Evolutionary conservation across 202 grass and related monocot genomes (phyloP).

Genomic region (Setaria viridis): DNA sequence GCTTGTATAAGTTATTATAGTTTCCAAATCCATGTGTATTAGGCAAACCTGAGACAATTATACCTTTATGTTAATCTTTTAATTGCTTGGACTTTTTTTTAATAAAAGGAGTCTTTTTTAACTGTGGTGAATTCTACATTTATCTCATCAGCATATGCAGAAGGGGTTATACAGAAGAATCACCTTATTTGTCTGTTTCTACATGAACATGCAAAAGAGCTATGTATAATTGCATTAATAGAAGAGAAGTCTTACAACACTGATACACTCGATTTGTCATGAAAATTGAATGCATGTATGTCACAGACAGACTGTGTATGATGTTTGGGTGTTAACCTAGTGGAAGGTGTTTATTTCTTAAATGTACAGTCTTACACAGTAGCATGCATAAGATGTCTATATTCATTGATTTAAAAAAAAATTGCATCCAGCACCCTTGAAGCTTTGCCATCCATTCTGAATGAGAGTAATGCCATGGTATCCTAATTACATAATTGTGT

Average conservation of each 20-base stretch:
- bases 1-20: too few relatives aligned
- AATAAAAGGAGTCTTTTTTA: too few relatives aligned
- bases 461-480: not conserved
- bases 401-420: not conserved
- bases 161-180: too few relatives aligned
- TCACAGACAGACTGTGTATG: not conserved
- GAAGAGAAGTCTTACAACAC: not conserved
- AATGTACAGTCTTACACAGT: not conserved
- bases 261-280: not conserved
- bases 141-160: too few relatives aligned
- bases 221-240: too few relatives aligned
- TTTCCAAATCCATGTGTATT: too few relatives aligned
- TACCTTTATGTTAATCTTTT: too few relatives aligned
- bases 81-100: too few relatives aligned
- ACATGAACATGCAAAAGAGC: too few relatives aligned
- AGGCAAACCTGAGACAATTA: too few relatives aligned
- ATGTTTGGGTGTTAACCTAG: not conserved
- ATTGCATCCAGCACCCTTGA: not conserved
- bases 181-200: too few relatives aligned
- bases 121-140: too few relatives aligned
- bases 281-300: slow-evolving; percentile 6
- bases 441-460: not conserved
- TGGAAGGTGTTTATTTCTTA: slow-evolving; percentile 7
- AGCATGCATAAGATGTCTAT: slow-evolving; percentile 3
- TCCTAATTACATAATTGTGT: not conserved